phyloP scores from a whole-genome alignment of 257 asterid species.

The Linderniella brevidens region DNA sequence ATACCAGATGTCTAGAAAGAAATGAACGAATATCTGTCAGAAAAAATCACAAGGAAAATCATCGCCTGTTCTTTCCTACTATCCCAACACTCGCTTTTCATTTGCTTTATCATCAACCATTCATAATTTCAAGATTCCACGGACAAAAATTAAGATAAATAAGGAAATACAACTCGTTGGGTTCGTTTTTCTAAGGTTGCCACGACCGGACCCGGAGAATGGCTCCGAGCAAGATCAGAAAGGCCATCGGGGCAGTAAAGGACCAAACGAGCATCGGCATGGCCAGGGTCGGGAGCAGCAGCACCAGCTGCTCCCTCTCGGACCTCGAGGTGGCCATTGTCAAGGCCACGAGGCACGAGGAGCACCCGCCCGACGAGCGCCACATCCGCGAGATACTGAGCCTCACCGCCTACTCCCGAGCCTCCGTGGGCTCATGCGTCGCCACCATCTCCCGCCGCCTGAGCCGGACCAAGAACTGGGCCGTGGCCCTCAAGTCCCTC shows the following conservation, averaged over 20 bases:
- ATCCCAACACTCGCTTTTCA: no score
- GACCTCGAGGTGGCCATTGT: constrained; percentile 73
- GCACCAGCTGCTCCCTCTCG: constrained; percentile 31
- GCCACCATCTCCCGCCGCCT: constrained; percentile 48
- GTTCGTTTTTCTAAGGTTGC: no score
- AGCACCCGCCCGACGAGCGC: constrained; percentile 61
- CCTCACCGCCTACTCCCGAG: constrained; percentile 46
- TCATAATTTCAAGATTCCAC: no score
- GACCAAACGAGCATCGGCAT: constrained; percentile 84
- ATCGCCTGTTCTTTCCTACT: no score
- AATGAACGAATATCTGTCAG: no score
- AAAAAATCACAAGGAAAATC: no score
- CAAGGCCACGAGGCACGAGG: constrained; percentile 79
- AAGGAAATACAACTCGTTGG: no score
- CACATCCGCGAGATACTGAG: constrained; percentile 40
- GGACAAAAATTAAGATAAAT: no score
- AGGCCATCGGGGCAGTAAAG: constrained; percentile 87
- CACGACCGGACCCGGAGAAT: no score
- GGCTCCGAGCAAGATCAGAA: constrained; percentile 82
- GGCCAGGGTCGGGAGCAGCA: constrained; percentile 36
- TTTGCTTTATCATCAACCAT: no score
- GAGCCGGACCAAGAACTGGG: constrained; percentile 75
- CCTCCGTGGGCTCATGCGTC: constrained; percentile 41
- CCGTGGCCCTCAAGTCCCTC: constrained; percentile 66
- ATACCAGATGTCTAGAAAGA: no score